Conservation (phyloP, 345 rosid genomes). For the Anacardium occidentale region DNA sequence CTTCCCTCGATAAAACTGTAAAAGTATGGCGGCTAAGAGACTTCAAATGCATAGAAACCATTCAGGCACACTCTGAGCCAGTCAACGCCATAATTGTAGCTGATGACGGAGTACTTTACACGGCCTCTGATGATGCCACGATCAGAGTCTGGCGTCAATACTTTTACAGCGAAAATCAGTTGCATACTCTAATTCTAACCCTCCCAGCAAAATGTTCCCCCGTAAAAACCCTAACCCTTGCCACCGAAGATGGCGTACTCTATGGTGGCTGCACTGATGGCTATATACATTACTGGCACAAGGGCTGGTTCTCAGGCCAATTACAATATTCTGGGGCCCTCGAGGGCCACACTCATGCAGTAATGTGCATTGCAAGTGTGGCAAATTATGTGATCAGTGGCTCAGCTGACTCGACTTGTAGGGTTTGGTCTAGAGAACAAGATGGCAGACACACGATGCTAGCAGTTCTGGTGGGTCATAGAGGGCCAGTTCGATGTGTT, state of each 20-base stretch:
- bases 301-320: constrained; percentile 45
- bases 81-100: constrained; percentile 42
- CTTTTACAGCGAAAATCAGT: constrained; percentile 29
- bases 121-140: constrained; percentile 58
- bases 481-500: constrained; percentile 46
- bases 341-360: constrained; percentile 60
- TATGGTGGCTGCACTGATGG: constrained; percentile 62
- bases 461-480: constrained; percentile 41
- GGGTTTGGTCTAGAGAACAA: constrained; percentile 45
- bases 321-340: constrained; percentile 47
- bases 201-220: constrained; percentile 50
- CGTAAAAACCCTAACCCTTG: constrained; percentile 42
- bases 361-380: constrained; percentile 42
- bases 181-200: constrained; percentile 41
- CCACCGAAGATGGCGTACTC: constrained; percentile 31
- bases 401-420: constrained; percentile 46
- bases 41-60: constrained; percentile 53
- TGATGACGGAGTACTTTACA: constrained; percentile 45
- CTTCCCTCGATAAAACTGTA: constrained; percentile 49
- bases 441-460: constrained; percentile 40
- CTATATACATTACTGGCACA: constrained; percentile 48
- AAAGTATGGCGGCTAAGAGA: constrained; percentile 58
- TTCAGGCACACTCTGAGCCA: constrained; percentile 47
- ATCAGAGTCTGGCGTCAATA: constrained; percentile 46
- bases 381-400: constrained; percentile 43